Base-by-base conservation (phyloP, 306 rosid genomes). In the Purshia tridentata region DNA sequence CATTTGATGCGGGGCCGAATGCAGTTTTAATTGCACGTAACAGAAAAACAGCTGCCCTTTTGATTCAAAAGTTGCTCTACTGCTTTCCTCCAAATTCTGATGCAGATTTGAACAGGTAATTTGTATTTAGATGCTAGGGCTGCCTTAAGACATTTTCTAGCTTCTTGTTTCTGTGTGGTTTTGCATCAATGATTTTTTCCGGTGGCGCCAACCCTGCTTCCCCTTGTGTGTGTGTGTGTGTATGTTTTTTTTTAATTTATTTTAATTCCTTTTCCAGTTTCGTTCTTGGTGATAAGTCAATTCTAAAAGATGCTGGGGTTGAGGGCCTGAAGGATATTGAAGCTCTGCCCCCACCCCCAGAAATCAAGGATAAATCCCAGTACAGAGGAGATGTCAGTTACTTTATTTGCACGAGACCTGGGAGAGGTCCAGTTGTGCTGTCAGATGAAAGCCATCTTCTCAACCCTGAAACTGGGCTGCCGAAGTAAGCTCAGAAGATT, bases 1-100 rank as follows among this genome's bases (percentile, higher is more conserved):
- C 99, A 70, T 94, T 94, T 79, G 99, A 94, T 83, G 99, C 99
- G n/a, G 98, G 98, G 55, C 97, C 98, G 5, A 93, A 93, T 77
- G 97, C 98, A 0, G 98, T 93, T 77, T 73, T 93, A 49, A 88
- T 93, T 54, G 98, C 98, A 41, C 96, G 97, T 45, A 76, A 91
- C 61, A 85, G 98, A 68, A 71, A 93, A 86, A 74, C 92, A 52
- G 97, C 98, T 52, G 60, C 92, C 73, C 85, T 80, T 75, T 89
- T 93, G 88, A 79, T 93, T 84, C 94, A 88, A 84, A 89, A 86
- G 88, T 83, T 93, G 70, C 94, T 93, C 18, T 93, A 83, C 92
- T 81, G 86, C 83, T 93, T 93, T 52, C 98, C 98, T 72, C 98
- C 98, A 72, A 86, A 73, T 75, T 74, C 96, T 35, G 95, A 85